These are phyloP conservation scores for Fusarium decemcellulare DNA, from an alignment of 2,329 filamentous ascomycete species.

Conservation along the genomic window DNA sequence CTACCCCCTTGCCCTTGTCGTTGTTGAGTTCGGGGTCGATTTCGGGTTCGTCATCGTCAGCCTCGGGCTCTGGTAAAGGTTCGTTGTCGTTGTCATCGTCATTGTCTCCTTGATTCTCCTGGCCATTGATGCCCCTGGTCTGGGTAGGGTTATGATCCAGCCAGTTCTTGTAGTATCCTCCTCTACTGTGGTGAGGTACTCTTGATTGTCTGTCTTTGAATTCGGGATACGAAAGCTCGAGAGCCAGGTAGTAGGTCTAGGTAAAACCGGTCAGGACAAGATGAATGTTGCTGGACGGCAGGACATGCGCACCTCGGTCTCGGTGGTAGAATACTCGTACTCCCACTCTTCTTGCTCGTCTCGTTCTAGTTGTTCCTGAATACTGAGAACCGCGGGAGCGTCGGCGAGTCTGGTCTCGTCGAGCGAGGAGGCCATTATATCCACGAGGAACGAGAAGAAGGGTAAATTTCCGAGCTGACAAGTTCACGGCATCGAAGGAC, in stretches of 20 bases:
- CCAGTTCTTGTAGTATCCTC: slow-evolving; percentile 64
- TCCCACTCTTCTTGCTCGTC: slow-evolving; percentile 74
- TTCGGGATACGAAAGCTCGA: slow-evolving; percentile 74
- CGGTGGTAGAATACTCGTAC: slow-evolving; percentile 75
- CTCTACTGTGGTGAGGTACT: slow-evolving; percentile 55
- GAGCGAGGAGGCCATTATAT: slow-evolving; percentile 29
- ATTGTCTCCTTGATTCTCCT: slow-evolving; percentile 35
- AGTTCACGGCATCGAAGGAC: not conserved
- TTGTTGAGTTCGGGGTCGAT: slow-evolving; percentile 43
- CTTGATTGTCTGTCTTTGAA: slow-evolving; percentile 63
- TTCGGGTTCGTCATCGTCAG: slow-evolving; percentile 49
- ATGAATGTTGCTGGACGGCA: not conserved
- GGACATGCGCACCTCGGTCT: slow-evolving; percentile 66
- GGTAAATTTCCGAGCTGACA: not conserved
- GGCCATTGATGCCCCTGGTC: slow-evolving; percentile 26
- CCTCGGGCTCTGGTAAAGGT: slow-evolving; percentile 52
- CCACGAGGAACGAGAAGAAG: not conserved
- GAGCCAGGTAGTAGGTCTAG: slow-evolving; percentile 74
- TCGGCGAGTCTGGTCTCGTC: slow-evolving; percentile 39
- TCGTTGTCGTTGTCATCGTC: slow-evolving; percentile 52
- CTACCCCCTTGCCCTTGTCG: slow-evolving; percentile 37
- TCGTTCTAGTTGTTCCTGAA: slow-evolving; percentile 48
- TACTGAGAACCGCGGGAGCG: slow-evolving; percentile 44
- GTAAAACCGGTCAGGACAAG: slow-evolving; percentile 21
- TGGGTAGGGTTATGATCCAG: slow-evolving; percentile 49